Conservation (phyloP, 495 filamentous ascomycete species). For the Chaetomium cochliodes region DNA sequence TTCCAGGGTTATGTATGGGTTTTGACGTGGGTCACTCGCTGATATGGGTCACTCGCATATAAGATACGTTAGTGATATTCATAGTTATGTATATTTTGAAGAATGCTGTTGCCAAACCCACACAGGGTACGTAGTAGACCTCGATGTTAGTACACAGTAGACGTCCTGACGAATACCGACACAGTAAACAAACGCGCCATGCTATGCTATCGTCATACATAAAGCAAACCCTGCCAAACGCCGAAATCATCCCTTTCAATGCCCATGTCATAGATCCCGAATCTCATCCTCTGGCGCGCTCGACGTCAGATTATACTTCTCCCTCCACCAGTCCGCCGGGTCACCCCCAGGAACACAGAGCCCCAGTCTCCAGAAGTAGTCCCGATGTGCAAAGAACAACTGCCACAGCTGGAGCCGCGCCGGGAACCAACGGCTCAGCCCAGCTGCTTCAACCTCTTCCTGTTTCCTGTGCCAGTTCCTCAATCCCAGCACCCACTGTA, state of each 20-base stretch:
- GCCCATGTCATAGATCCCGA: conserved; percentile 19
- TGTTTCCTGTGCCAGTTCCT: neutral
- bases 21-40: no score
- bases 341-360: conserved; percentile 86
- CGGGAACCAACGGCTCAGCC: conserved; percentile 48
- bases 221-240: no score
- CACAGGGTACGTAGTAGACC: neutral
- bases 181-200: conserved; percentile 9
- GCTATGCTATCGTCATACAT: conserved; percentile 8
- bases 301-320: conserved; percentile 37
- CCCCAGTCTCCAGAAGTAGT: conserved; percentile 94
- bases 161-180: neutral
- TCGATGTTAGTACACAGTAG: no score
- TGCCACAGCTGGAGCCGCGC: conserved; percentile 75
- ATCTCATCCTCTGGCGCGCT: conserved; percentile 1
- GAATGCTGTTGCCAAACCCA: no score
- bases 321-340: conserved; percentile 62
- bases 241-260: neutral
- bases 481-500: conserved; percentile 19
- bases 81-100: no score
- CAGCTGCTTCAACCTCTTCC: conserved; percentile 12
- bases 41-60: no score
- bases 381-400: conserved; percentile 89
- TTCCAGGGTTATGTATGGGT: no score
- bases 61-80: no score